These are phyloP conservation scores for Phytophthora quininea DNA, from an alignment of 352 stramenopile genomes.

Conservation along the genomic window DNA sequence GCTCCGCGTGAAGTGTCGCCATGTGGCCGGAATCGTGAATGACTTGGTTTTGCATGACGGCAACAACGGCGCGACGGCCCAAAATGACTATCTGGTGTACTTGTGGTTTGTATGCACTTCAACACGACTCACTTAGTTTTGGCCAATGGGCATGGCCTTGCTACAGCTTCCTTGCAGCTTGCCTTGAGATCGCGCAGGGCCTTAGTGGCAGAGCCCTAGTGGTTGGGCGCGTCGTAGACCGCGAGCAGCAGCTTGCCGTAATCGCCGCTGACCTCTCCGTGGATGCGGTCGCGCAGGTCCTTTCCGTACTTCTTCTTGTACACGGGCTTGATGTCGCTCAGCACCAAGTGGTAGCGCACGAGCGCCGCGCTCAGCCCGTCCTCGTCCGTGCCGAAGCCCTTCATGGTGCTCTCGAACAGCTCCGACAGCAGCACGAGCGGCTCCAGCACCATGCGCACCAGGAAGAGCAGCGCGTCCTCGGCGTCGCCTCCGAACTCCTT, in stretches of 20 bases:
- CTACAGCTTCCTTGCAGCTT: no score
- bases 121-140: no score
- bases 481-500: slow-evolving; percentile 72
- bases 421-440: slow-evolving; percentile 65
- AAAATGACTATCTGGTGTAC: no score
- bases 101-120: no score
- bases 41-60: no score
- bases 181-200: no score
- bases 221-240: slow-evolving; percentile 48
- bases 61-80: no score
- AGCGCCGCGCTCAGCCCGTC: slow-evolving; percentile 59
- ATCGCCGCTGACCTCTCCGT: slow-evolving; percentile 81
- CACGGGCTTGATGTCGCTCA: slow-evolving; percentile 71
- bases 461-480: slow-evolving; percentile 60
- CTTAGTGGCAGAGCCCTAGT: slow-evolving; percentile 11
- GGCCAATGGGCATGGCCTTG: no score
- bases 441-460: slow-evolving; percentile 66
- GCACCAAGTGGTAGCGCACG: slow-evolving; percentile 82
- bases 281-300: slow-evolving; percentile 81
- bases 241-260: slow-evolving; percentile 72
- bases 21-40: no score
- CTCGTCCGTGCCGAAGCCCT: slow-evolving; percentile 77
- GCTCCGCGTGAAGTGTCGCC: neutral
- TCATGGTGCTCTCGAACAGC: slow-evolving; percentile 79
- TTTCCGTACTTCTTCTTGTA: slow-evolving; percentile 84